phyloP scores from a whole-genome alignment of 495 filamentous ascomycete genomes.

The Hypoxylon lienhwacheense region DNA sequence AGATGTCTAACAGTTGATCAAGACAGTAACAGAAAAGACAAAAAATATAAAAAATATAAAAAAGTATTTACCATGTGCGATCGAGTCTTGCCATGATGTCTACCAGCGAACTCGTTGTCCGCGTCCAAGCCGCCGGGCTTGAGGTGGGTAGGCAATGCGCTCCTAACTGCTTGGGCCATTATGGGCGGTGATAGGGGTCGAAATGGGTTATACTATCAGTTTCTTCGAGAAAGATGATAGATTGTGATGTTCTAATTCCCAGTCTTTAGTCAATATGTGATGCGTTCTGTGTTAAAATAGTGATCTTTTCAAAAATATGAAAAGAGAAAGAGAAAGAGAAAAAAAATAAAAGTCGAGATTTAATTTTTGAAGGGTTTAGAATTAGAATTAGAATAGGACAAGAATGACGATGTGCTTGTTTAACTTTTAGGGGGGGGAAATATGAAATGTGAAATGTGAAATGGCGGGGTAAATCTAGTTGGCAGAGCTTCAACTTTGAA shows the following conservation, averaged over 20 bases:
- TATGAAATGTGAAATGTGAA: too few species aligned
- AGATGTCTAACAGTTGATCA: too few species aligned
- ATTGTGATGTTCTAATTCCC: too few species aligned
- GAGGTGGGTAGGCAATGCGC: slow-evolving; percentile 78
- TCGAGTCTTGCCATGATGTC: slow-evolving; percentile 93
- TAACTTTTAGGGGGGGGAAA: slow-evolving; percentile 8
- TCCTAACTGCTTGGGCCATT: slow-evolving; percentile 72
- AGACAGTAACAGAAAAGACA: too few species aligned
- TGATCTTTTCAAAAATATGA: neutral
- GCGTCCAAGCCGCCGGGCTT: slow-evolving; percentile 57
- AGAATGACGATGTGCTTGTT: slow-evolving; percentile 26
- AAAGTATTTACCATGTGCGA: slow-evolving; percentile 87
- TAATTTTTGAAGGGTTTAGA: slow-evolving; percentile 19
- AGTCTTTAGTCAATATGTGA: too few species aligned
- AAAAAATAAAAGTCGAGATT: slow-evolving; percentile 35
- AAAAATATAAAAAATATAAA: slow-evolving; percentile 4
- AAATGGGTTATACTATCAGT: neutral
- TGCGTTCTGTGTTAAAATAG: too few species aligned
- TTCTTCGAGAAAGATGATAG: too few species aligned
- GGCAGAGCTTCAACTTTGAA: too few species aligned
- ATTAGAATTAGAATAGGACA: too few species aligned
- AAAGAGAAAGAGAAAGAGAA: slow-evolving; percentile 12
- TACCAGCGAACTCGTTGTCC: slow-evolving; percentile 59
- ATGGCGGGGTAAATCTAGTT: slow-evolving; percentile 34
- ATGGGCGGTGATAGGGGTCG: slow-evolving; percentile 36